These are phyloP conservation scores for Suillus brevipes DNA, from an alignment of 768 basidiomycete species.

Conservation along the genomic window DNA sequence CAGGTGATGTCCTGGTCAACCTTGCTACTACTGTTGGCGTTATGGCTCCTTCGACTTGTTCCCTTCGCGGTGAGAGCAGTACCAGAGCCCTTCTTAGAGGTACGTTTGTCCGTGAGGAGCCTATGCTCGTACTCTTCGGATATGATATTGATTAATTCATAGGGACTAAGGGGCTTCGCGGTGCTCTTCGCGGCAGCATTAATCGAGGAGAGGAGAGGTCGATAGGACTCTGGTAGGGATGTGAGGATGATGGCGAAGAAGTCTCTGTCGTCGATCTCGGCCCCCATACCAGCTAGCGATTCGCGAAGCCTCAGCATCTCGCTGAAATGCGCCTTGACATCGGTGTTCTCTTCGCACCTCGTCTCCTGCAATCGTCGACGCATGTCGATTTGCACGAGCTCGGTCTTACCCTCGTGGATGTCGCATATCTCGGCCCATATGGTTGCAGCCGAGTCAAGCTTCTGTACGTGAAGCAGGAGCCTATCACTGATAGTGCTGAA, in stretches of 20 bases:
- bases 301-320: background rate
- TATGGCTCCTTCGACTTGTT: no score
- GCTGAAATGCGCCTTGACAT: slow-evolving; percentile 24
- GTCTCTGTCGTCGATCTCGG: slow-evolving; percentile 18
- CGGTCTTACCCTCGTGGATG: slow-evolving; percentile 20
- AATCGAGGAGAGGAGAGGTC: slow-evolving; percentile 20
- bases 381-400: slow-evolving; percentile 26
- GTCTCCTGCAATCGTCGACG: slow-evolving; percentile 19
- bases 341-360: slow-evolving; percentile 22
- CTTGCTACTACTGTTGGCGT: no score
- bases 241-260: slow-evolving; percentile 23
- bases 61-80: no score
- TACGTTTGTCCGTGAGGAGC: no score
- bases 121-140: no score
- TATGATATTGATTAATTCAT: no score
- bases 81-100: no score
- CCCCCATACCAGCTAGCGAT: slow-evolving; percentile 14
- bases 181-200: slow-evolving; percentile 16
- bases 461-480: slow-evolving; percentile 22
- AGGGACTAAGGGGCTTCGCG: background rate
- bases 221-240: slow-evolving; percentile 26
- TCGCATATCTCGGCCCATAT: slow-evolving; percentile 22
- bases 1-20: no score
- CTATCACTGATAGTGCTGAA: slow-evolving; percentile 21
- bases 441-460: background rate